These are phyloP conservation scores for Jackrogersella multiformis DNA, from an alignment of 495 filamentous ascomycete genomes.

Conservation along the genomic window DNA sequence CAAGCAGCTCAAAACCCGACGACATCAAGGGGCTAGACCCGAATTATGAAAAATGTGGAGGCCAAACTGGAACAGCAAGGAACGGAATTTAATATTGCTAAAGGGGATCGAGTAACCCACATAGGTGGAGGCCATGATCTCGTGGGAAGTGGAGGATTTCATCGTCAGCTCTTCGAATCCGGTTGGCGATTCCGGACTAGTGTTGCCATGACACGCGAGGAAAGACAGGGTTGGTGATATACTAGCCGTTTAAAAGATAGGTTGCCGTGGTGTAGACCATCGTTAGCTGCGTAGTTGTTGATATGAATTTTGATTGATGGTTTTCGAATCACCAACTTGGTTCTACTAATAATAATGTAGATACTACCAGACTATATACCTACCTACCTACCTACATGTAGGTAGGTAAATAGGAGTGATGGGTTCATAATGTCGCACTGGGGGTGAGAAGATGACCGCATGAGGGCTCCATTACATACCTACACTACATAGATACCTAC, in stretches of 20 bases:
- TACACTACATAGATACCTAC: constrained; percentile 9
- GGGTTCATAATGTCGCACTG: constrained; percentile 10
- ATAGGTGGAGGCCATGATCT: constrained; percentile 39
- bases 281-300: constrained; percentile 2
- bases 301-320: too few relatives aligned
- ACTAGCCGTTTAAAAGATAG: constrained; percentile 12
- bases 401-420: not conserved
- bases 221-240: constrained; percentile 25
- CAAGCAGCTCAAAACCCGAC: constrained; percentile 9
- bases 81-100: constrained; percentile 29
- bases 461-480: constrained; percentile 3
- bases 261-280: not conserved
- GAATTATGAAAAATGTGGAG: not conserved
- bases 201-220: constrained; percentile 34
- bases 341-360: too few relatives aligned
- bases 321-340: constrained; percentile 12
- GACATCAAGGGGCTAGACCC: constrained; percentile 22
- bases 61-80: constrained; percentile 24
- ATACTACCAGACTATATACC: not conserved
- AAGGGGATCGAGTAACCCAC: constrained; percentile 28
- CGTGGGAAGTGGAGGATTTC: constrained; percentile 32
- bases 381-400: not conserved
- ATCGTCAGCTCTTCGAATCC: constrained; percentile 25
- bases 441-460: constrained; percentile 17
- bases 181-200: constrained; percentile 34